Evolutionary conservation across 2,329 filamentous ascomycete genomes (phyloP).

Genomic region (Fusarium liriodendri): DNA sequence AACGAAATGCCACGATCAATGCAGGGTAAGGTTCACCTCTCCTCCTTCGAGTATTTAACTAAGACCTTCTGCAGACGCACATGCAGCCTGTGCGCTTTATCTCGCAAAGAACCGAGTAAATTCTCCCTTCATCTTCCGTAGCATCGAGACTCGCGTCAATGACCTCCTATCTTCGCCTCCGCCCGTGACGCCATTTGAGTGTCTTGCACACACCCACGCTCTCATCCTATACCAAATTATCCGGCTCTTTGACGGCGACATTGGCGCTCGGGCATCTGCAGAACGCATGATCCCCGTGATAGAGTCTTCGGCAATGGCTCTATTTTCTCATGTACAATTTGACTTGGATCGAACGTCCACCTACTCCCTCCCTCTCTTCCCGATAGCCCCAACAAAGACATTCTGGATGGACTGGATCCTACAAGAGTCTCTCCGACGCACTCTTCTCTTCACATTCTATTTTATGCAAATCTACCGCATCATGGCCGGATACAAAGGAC

Average conservation of each 20-base stretch:
- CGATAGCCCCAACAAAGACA: conserved; percentile 53
- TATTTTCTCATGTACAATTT: conserved; percentile 49
- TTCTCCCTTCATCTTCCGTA: conserved; percentile 58
- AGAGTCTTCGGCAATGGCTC: conserved; percentile 47
- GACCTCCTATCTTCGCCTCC: conserved; percentile 54
- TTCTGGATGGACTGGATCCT: conserved; percentile 65
- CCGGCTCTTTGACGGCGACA: conserved; percentile 62
- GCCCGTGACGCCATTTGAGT: conserved; percentile 42
- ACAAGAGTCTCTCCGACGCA: conserved; percentile 65
- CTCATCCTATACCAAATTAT: conserved; percentile 63
- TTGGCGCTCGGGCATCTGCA: conserved; percentile 53
- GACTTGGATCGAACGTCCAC: conserved; percentile 31
- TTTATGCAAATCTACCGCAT: conserved; percentile 54
- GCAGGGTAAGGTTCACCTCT: conserved; percentile 54
- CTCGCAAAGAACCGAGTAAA: conserved; percentile 61
- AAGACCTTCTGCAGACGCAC: conserved; percentile 55
- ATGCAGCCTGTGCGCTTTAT: conserved; percentile 65
- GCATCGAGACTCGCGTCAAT: conserved; percentile 57
- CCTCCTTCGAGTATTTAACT: neutral
- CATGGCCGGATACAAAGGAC: conserved; percentile 42
- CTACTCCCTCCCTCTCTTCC: conserved; percentile 44
- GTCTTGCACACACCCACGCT: conserved; percentile 58
- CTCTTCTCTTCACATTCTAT: conserved; percentile 60
- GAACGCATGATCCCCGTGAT: conserved; percentile 49
- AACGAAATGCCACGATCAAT: conserved; percentile 62